Base-by-base conservation (phyloP, 1,284 basidiomycete genomes). In the Sparassis latifolia region DNA sequence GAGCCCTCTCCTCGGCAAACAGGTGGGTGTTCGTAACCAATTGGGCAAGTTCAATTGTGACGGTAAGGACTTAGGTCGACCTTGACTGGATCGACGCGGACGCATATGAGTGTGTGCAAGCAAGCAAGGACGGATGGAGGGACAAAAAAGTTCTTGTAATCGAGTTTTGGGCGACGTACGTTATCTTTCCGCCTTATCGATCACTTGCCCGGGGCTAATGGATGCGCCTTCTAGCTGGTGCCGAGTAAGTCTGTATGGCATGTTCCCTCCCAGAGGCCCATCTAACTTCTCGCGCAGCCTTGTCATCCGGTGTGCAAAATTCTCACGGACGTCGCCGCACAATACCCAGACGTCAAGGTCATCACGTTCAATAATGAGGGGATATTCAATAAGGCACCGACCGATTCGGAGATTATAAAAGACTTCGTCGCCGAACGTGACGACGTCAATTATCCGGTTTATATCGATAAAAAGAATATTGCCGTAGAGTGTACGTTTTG, bases 151-250 rank as follows among this genome's bases (percentile, higher is more conserved):
- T 66, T 12, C 55, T 66, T 35, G 48, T 67, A 20, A 58, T 67
- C 45, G 66, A 67, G 50, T 63, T 64, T 33, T 67, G 66, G 66
- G 64, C 66, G 47, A 59, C 66, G 66, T 67, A 51, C 52, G 66
- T 66, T 20, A 20, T 20, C 40, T 10, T 35, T 30, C 30, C 32
- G 31, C 48, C 37, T 52, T 48, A 44, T 45, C 31, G 29, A 35
- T 32, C 41, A n/a, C 29, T 31, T 33, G 42, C 20, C 38, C 27
- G 32, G 33, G 45, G 43, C 42, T 31, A 10, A 33, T 50, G 40
- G 45, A 42, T 30, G 33, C 42, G 31, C 28, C 51, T 33, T 31
- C 30, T 54, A 62, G 60, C 29, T 62, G 60, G 60, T 62, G 60
- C 50, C 56, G 58, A 52, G 60, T 62, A 48, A 52, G 60, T 60